Evolutionary conservation across 257 asterid genomes (phyloP), one percentile per base, ranked within the genome.

Genomic region (Gentiana macrophylla): DNA sequence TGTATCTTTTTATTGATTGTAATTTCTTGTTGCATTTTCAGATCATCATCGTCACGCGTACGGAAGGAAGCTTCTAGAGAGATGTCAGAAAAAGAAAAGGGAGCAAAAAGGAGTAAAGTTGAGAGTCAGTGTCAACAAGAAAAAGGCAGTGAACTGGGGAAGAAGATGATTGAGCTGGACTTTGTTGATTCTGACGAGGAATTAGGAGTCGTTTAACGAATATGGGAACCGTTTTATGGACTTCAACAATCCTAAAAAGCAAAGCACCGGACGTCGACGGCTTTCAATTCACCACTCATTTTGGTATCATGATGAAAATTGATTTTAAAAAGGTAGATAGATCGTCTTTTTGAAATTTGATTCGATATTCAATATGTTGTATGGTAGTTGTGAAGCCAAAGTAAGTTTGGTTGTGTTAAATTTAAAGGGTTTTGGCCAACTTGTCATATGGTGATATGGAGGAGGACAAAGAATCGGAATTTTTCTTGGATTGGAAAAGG

Each of bases 131-230:
- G 59, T 62, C 62, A 64, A 56, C 64, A 52, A 45, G 70, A 63
- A 56, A 78, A 67, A 49, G 37, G 52, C 56, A 64, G 69, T 59
- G 66, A 60, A 61, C 73, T 57, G 62, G 84, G 75, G 33, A 68
- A 67, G 55, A 89, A 86, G 71, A 86, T 86, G 97, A 84, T 89
- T 54, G 97, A 89, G 75, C 61, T 89, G 34, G 95, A 89, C 59
- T 59, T 78, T 60, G 65, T 68, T 45, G 86, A 94, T 67, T 89
- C 97, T 11, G 97, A 86, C 59, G 97, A 86, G 49, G 97, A 89
- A 67, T 45, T 55, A 12, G 57, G 55, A 63, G 51, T 32, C 12
- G 32, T 55, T 44, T 52, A n/a, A 32, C 53, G 3, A 37, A 4
- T 24, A 13, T 62, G 45, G 45, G 15, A 7, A 6, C 37, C 12